phyloP scores from a whole-genome alignment of 176 grass and related monocot species.

The Saccharum officinarum region DNA sequence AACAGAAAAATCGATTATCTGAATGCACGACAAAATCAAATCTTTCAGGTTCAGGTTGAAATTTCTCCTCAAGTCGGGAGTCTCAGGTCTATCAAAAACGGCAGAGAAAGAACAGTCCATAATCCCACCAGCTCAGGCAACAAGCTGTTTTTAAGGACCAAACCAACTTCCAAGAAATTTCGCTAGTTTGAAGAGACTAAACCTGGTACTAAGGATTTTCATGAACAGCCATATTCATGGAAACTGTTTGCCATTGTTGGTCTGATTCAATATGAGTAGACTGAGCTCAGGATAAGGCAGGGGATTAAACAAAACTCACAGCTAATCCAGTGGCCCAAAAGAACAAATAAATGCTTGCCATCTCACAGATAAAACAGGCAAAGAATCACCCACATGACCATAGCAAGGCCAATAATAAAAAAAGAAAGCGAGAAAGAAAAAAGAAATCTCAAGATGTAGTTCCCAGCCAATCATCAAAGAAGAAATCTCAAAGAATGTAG shows the following conservation, averaged over 20 bases:
- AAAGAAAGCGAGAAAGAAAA: neutral
- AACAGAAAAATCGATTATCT: neutral
- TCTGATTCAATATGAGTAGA: slow-evolving; percentile 13
- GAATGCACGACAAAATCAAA: slow-evolving; percentile 11
- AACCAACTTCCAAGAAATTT: neutral
- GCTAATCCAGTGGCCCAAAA: slow-evolving; percentile 1
- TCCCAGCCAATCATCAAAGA: slow-evolving; percentile 37
- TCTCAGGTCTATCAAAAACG: neutral
- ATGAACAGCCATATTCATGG: neutral
- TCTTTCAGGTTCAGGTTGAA: neutral
- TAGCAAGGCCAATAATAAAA: neutral
- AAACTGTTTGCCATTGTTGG: slow-evolving; percentile 32
- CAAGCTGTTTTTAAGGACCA: neutral
- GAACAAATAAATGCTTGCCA: slow-evolving; percentile 25
- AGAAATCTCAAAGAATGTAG: too few relatives aligned
- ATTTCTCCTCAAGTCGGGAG: slow-evolving; percentile 1
- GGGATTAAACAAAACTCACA: neutral
- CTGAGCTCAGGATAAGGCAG: slow-evolving; percentile 28
- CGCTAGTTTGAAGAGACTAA: slow-evolving; percentile 18
- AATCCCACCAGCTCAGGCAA: neutral
- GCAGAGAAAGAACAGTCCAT: neutral
- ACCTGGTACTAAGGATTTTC: neutral
- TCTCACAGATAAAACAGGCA: slow-evolving; percentile 5
- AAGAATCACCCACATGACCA: slow-evolving; percentile 29
- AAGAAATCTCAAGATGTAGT: slow-evolving; percentile 1